Conservation (phyloP, 176 grass and related monocot species). For the Bolboschoenus planiculmis region DNA sequence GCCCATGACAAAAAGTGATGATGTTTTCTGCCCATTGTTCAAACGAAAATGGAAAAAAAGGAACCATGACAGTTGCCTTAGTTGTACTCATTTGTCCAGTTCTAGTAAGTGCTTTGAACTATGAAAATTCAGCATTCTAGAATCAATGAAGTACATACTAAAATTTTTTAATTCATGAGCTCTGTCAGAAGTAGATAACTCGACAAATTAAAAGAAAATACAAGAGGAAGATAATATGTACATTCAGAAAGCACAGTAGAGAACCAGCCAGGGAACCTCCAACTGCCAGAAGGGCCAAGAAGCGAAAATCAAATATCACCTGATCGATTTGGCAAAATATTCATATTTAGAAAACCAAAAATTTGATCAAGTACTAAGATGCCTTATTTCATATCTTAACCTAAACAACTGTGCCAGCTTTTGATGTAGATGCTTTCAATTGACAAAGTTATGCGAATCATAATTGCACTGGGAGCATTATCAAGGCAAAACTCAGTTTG, state of each 20-base stretch:
- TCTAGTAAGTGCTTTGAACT: not conserved
- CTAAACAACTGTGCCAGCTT: not conserved
- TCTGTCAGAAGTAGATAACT: not conserved
- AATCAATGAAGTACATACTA: not conserved
- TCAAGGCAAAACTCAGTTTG: not conserved
- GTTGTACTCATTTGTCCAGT: not conserved
- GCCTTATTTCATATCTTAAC: not conserved
- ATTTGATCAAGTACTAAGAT: not conserved
- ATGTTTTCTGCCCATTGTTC: not conserved
- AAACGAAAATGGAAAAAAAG: not conserved
- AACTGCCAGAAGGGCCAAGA: conserved; percentile 78
- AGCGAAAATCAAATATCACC: conserved; percentile 95
- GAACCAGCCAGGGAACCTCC: conserved; percentile 81
- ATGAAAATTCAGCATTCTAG: not conserved
- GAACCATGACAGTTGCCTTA: not conserved
- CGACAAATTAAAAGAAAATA: not conserved
- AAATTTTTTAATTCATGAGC: not conserved
- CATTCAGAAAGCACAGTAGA: conserved; percentile 84
- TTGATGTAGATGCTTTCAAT: not conserved
- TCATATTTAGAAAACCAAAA: not conserved
- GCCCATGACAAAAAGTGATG: not conserved
- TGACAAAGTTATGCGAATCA: not conserved
- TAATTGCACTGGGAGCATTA: not conserved
- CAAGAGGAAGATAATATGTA: conserved; percentile 16
- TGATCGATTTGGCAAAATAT: not conserved